Base-by-base conservation (phyloP, 441 rosid genomes). In the Arabidopsis lyrata region DNA sequence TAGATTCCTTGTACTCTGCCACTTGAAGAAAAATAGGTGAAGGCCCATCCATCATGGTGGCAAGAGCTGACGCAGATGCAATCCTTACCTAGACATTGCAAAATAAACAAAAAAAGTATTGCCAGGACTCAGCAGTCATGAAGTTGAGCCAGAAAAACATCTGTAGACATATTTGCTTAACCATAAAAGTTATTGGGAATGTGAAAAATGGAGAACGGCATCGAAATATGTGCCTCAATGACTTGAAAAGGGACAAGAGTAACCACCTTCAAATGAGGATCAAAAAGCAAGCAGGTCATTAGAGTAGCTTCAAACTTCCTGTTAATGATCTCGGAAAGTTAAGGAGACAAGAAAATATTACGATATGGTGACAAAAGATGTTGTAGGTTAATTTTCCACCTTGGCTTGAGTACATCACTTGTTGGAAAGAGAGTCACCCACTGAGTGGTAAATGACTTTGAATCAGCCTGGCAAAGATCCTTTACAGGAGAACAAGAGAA, bases 401-500 rank as follows among this genome's bases (percentile, higher is more conserved):
- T 94, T 56, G 90, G 85, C 76, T 84, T 80, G 47, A 94, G 82
- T 58, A 90, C 91, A 80, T 92, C 93, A 83, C 78, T 84, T 36
- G 95, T 89, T n/a, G 97, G 97, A 81, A 94, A 83, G 81, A 94
- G 90, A 82, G 90, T 77, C 78, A 90, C 86, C 97, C 97, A 92
- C 57, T 87, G 97, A 60, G 85, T 75, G 44, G 97, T 85, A 79
- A 94, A 90, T 69, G 97, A 87, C 81, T 88, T 94, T 65, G 92
- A 85, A 83, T 94, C 97, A 80, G 88, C 92, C 82, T 85, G 91
- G 76, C 97, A 94, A 75, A 90, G 90, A 82, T 90, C 97, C 99
- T 94, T 39, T 29, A 66, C 57, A 66, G 41, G 45, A 66, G 56
- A 69, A 50, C 7, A 48, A 32, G 9, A 39, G 69, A 15, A 24